Evolutionary conservation across 257 asterid species (phyloP).

Genomic region (Cordia subcordata): DNA sequence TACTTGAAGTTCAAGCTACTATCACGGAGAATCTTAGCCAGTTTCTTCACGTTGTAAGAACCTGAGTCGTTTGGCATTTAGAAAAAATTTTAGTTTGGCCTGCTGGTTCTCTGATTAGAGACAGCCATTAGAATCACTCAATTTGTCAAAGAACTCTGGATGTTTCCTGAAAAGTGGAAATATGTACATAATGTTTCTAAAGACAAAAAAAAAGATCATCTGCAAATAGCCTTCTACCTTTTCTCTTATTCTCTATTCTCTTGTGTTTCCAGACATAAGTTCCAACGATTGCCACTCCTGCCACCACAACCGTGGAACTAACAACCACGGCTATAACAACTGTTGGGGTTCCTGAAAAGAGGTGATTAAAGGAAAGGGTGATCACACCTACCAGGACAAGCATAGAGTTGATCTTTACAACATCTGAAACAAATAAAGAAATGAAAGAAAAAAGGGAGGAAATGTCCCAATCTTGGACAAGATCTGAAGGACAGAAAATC

Average conservation of each 20-base stretch:
- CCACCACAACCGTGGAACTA: not conserved
- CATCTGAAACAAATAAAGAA: too few relatives aligned
- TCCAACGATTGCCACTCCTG: constrained; percentile 5
- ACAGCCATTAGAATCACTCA: too few relatives aligned
- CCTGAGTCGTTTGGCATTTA: not conserved
- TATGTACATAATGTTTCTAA: too few relatives aligned
- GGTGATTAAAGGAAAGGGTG: not conserved
- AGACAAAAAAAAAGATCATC: too few relatives aligned
- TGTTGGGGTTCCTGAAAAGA: not conserved
- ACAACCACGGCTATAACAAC: not conserved
- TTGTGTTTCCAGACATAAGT: constrained; percentile 2
- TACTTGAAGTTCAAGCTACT: constrained; percentile 21
- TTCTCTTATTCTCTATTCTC: constrained; percentile 11
- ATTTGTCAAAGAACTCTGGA: too few relatives aligned
- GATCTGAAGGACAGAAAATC: too few relatives aligned
- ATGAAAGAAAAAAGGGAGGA: too few relatives aligned
- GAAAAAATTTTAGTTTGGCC: not conserved
- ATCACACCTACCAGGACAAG: too few relatives aligned
- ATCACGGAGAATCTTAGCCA: constrained; percentile 8
- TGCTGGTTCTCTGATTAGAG: too few relatives aligned
- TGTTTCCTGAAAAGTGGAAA: too few relatives aligned
- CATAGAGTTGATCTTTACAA: too few relatives aligned
- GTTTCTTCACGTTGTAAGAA: constrained; percentile 9
- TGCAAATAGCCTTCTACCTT: constrained; percentile 6
- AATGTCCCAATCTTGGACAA: too few relatives aligned